Base-by-base conservation (phyloP, 352 stramenopile species). In the Phytophthora cryptogea region DNA sequence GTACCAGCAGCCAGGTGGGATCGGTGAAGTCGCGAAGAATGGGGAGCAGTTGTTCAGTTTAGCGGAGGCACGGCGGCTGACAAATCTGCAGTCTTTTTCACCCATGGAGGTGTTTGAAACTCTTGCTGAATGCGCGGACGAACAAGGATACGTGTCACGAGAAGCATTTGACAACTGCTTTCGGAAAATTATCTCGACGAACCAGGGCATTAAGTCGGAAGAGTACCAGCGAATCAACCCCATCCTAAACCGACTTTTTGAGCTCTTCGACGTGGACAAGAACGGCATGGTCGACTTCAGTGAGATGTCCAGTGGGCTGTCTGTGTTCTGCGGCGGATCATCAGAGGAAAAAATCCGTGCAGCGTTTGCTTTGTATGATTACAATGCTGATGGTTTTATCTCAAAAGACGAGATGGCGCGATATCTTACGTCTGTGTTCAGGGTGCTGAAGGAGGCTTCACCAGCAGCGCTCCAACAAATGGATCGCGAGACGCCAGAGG, bases 341-440 rank as follows among this genome's bases (percentile, higher is more conserved):
- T 89, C 77, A 0, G 77, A 92, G 33, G 82, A 94, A 37, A 89
- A 89, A 35, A 78, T 92, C 17, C 71, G 77, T 14, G 76, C 86
- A 7, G 81, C 83, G 14, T 96, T 96, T 61, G 68, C 78, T n/a
- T 42, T 94, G 39, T 94, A 92, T 56, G 87, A 96, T 54, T 90
- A 87, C 63, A 92, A 96, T 50, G 84, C 79, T 9, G 86, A 96
- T 42, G 86, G 88, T 0, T 86, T 80, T 55, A 90, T 97, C 30
- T 94, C 86, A 1, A 70, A 82, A 27, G 77, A 94, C 3, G 87
- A 97, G 54, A 94, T 97, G 86, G 70, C 73, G n/a, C 71, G 69
- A 17, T 95, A 95, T 64, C 63, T 97, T 28, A 92, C 84, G 5
- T 83, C 78, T n/a, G 76, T 95, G 3, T 97, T 96, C 59, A 86